These are phyloP conservation scores for Taiwanofungus camphoratus DNA, from an alignment of 1,284 basidiomycete species.

Conservation along the genomic window DNA sequence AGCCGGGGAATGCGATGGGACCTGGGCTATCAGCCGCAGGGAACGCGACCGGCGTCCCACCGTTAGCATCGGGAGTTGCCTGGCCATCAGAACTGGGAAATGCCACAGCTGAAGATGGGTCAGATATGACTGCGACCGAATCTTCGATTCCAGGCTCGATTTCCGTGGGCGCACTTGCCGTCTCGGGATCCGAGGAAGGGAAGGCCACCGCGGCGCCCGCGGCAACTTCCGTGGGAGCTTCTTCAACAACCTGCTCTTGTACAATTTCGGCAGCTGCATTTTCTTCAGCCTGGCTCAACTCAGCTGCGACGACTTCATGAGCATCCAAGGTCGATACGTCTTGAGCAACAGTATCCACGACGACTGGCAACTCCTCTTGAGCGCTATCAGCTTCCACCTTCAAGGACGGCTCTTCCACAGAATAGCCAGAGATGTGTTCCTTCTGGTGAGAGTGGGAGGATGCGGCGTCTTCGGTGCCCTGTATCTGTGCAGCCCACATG, in stretches of 20 bases:
- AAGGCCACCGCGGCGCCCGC: conserved; percentile 11
- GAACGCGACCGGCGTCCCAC: conserved; percentile 21
- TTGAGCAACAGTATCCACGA: conserved; percentile 20
- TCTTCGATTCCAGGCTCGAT: no score
- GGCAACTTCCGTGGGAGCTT: conserved; percentile 3
- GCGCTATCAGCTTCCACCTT: conserved; percentile 20
- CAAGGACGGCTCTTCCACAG: conserved; percentile 22
- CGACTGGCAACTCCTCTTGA: conserved; percentile 15
- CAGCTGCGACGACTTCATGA: not conserved
- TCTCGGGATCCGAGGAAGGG: conserved; percentile 10
- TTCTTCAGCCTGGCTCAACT: conserved; percentile 2
- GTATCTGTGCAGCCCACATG: conserved; percentile 79
- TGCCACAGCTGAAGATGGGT: conserved; percentile 19
- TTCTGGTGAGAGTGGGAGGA: conserved; percentile 27
- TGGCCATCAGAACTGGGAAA: conserved; percentile 24
- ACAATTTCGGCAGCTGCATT: conserved; percentile 3
- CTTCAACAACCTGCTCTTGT: not conserved
- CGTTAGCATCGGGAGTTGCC: conserved; percentile 3
- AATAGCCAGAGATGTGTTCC: conserved; percentile 40
- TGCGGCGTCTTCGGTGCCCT: conserved; percentile 43
- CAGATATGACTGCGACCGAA: no score
- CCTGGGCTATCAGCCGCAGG: conserved; percentile 23
- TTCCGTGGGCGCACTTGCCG: no score
- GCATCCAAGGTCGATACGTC: conserved; percentile 13
- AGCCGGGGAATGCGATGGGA: conserved; percentile 33